Conservation (phyloP, 345 rosid species). For the Kandelia obovata region DNA sequence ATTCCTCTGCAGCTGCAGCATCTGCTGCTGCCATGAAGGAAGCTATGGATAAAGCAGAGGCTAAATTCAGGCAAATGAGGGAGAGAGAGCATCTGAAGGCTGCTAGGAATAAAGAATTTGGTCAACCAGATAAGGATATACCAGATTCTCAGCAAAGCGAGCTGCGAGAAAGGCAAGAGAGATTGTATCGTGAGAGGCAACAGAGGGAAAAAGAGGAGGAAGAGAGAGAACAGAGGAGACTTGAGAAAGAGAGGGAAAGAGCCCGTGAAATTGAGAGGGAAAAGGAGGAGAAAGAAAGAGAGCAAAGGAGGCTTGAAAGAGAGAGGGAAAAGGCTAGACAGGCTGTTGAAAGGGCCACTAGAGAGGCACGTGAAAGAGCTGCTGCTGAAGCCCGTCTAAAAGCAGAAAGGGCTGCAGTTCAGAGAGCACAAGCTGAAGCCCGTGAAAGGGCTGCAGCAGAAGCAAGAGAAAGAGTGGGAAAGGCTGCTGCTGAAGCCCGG, state of each 20-base stretch:
- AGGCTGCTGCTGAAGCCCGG: conserved; percentile 84
- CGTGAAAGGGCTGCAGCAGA: conserved; percentile 91
- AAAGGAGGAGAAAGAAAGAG: conserved; percentile 62
- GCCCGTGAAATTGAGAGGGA: conserved; percentile 44
- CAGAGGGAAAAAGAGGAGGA: conserved; percentile 53
- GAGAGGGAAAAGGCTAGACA: conserved; percentile 69
- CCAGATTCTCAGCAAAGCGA: conserved; percentile 57
- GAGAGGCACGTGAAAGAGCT: conserved; percentile 97
- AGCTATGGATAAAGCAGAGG: conserved; percentile 98
- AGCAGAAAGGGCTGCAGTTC: conserved; percentile 91
- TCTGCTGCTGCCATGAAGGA: conserved; percentile 98
- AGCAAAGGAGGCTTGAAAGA: conserved; percentile 56
- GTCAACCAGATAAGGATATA: conserved; percentile 44
- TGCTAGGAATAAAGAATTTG: conserved; percentile 61
- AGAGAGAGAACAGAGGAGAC: conserved; percentile 54
- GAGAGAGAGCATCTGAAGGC: conserved; percentile 72
- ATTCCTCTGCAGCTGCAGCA: conserved; percentile 65
- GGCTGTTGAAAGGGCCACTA: conserved; percentile 95
- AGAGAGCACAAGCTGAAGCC: conserved; percentile 94
- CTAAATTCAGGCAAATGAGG: conserved; percentile 84
- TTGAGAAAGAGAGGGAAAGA: conserved; percentile 55
- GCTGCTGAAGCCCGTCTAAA: conserved; percentile 72
- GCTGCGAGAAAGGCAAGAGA: conserved; percentile 54
- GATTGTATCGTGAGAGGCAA: conserved; percentile 47
- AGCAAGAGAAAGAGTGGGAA: conserved; percentile 84